Evolutionary conservation across 768 basidiomycete genomes (phyloP).

Genomic region (Boletales sp.): DNA sequence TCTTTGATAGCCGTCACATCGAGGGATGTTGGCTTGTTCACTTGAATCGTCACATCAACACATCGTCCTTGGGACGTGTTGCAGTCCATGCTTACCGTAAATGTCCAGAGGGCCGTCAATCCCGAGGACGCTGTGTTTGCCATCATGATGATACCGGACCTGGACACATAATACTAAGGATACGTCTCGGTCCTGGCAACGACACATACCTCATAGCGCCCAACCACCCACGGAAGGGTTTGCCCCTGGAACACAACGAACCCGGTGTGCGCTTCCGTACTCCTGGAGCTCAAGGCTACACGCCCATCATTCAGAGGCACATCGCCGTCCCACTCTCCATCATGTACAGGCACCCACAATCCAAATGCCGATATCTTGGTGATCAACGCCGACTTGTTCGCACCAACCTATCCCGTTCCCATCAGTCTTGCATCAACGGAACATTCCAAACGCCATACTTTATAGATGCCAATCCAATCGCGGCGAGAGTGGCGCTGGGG

Average conservation of each 20-base stretch:
- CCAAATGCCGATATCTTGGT: constrained; percentile 85
- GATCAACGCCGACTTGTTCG: constrained; percentile 78
- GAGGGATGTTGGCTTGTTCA: constrained; percentile 61
- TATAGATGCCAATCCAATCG: constrained; percentile 96
- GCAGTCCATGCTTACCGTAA: constrained; percentile 54
- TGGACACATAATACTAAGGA: constrained; percentile 21
- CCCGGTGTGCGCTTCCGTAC: constrained; percentile 52
- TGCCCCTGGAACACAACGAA: constrained; percentile 72
- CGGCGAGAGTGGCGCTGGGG: constrained; percentile 81
- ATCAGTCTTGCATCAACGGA: not conserved
- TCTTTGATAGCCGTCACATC: constrained; percentile 64
- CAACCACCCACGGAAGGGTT: constrained; percentile 81
- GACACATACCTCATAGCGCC: constrained; percentile 67
- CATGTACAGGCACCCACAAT: constrained; percentile 89
- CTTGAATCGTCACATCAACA: constrained; percentile 34
- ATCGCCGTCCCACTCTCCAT: constrained; percentile 93
- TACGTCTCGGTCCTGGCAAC: not conserved
- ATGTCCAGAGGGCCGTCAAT: constrained; percentile 84
- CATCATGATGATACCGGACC: constrained; percentile 94
- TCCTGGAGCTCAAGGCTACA: constrained; percentile 23
- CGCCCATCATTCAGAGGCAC: constrained; percentile 50
- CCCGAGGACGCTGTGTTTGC: constrained; percentile 94
- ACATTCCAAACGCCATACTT: constrained; percentile 40
- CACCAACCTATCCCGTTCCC: constrained; percentile 46
- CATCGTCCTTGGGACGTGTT: not conserved